phyloP scores from a whole-genome alignment of 139 green algal genomes.

The Edaphochlamys debaryana region DNA sequence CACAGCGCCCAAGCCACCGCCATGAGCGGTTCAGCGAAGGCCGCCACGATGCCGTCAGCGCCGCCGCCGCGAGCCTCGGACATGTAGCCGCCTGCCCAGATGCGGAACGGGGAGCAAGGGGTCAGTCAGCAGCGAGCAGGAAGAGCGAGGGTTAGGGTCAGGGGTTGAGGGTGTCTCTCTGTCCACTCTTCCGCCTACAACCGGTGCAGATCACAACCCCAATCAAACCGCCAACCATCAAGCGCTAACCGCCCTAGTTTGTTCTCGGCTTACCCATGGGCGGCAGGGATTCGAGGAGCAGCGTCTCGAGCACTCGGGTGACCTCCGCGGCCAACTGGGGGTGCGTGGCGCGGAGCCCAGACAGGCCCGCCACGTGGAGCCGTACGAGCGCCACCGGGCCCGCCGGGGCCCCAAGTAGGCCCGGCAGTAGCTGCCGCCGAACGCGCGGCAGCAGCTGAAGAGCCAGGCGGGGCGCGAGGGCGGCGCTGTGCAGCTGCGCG shows the following conservation, averaged over 20 bases:
- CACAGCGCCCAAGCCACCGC: conserved; percentile 27
- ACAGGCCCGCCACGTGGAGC: conserved; percentile 10
- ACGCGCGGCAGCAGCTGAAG: conserved; percentile 12
- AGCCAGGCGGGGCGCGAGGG: conserved; percentile 1
- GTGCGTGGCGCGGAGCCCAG: background rate
- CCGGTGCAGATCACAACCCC: no score
- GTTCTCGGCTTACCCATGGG: no score
- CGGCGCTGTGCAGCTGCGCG: background rate
- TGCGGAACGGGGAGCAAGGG: no score
- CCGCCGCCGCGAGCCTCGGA: conserved; percentile 8
- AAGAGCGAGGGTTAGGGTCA: no score
- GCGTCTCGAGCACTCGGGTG: background rate
- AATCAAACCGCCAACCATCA: no score
- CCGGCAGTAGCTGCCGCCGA: conserved; percentile 14
- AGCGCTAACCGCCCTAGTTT: no score
- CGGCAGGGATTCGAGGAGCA: conserved; percentile 23
- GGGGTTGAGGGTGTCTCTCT: no score
- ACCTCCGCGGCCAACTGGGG: background rate
- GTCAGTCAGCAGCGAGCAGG: no score
- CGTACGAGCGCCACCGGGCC: conserved; percentile 2
- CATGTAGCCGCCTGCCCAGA: conserved; percentile 25
- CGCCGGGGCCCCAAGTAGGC: background rate
- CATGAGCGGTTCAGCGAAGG: conserved; percentile 1
- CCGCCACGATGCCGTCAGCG: background rate
- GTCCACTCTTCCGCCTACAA: no score